Evolutionary conservation across 805 yeast species (phyloP).

Genomic region (Kodamaea nitidulidarum): DNA sequence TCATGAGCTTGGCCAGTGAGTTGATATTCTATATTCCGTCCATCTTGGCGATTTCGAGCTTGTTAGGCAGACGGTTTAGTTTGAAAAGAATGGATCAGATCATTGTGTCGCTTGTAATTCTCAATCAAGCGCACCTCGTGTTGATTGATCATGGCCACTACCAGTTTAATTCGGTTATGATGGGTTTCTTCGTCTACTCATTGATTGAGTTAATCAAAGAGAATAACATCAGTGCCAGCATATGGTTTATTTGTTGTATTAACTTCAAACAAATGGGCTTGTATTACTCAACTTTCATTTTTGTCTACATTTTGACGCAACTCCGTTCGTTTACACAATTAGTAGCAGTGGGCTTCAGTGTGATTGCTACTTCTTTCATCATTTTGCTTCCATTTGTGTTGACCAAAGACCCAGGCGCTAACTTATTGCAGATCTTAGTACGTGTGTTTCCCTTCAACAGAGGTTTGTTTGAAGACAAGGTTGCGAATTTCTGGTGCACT

Average conservation of each 20-base stretch:
- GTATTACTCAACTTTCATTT: slow-evolving; percentile 86
- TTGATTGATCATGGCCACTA: slow-evolving; percentile 96
- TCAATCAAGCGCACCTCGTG: slow-evolving; percentile 78
- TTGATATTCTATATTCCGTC: slow-evolving; percentile 74
- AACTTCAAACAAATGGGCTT: slow-evolving; percentile 94
- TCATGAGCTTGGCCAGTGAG: slow-evolving; percentile 75
- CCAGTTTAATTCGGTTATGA: slow-evolving; percentile 92
- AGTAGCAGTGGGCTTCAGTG: slow-evolving; percentile 58
- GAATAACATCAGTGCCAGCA: slow-evolving; percentile 62
- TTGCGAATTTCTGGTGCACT: slow-evolving; percentile 98
- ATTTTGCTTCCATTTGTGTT: slow-evolving; percentile 60
- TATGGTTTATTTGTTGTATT: slow-evolving; percentile 72
- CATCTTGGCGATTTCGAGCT: slow-evolving; percentile 62
- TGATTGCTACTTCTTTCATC: slow-evolving; percentile 47
- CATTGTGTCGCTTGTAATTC: slow-evolving; percentile 69
- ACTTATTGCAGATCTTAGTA: slow-evolving; percentile 48
- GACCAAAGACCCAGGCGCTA: slow-evolving; percentile 24
- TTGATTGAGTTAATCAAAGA: slow-evolving; percentile 63
- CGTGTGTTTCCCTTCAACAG: slow-evolving; percentile 90
- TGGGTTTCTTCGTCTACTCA: slow-evolving; percentile 74
- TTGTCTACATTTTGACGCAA: slow-evolving; percentile 67
- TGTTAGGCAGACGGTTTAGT: slow-evolving; percentile 59
- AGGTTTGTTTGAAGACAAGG: slow-evolving; percentile 96
- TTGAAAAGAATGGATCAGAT: slow-evolving; percentile 70
- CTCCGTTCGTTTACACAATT: slow-evolving; percentile 48